Evolutionary conservation across 345 rosid genomes (phyloP).

Genomic region (Nasturtium officinale): DNA sequence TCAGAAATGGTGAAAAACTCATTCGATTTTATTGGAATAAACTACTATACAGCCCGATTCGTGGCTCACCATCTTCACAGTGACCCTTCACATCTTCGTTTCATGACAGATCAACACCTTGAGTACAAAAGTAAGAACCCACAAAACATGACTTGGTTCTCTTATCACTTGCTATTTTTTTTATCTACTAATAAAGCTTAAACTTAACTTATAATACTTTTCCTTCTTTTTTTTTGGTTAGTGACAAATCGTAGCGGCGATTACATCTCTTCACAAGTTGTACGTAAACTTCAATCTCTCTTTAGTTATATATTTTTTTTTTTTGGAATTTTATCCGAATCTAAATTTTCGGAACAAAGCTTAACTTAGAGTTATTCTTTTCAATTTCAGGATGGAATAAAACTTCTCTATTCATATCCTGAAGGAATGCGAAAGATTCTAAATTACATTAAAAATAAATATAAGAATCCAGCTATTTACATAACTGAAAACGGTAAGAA

Average conservation of each 20-base stretch:
- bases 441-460: slow-evolving; percentile 17
- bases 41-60: too few relatives aligned
- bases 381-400: slow-evolving; percentile 8
- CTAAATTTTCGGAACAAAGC: background rate
- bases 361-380: background rate
- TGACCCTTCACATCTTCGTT: slow-evolving; percentile 16
- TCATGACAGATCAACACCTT: too few relatives aligned
- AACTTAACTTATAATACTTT: background rate
- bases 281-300: slow-evolving; percentile 23
- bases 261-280: slow-evolving; percentile 33
- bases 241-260: slow-evolving; percentile 34
- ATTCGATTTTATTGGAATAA: too few relatives aligned
- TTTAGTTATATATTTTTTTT: too few relatives aligned
- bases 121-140: too few relatives aligned
- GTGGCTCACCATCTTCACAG: too few relatives aligned
- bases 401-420: slow-evolving; percentile 11
- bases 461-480: slow-evolving; percentile 30
- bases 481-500: slow-evolving; percentile 35
- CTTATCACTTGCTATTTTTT: background rate
- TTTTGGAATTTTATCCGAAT: background rate
- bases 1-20: too few relatives aligned
- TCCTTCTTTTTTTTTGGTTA: background rate
- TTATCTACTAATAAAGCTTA: background rate
- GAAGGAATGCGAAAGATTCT: slow-evolving; percentile 24
- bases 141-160: background rate